phyloP scores from a whole-genome alignment of 2,329 filamentous ascomycete genomes.

The Pseudopithomyces maydicus region DNA sequence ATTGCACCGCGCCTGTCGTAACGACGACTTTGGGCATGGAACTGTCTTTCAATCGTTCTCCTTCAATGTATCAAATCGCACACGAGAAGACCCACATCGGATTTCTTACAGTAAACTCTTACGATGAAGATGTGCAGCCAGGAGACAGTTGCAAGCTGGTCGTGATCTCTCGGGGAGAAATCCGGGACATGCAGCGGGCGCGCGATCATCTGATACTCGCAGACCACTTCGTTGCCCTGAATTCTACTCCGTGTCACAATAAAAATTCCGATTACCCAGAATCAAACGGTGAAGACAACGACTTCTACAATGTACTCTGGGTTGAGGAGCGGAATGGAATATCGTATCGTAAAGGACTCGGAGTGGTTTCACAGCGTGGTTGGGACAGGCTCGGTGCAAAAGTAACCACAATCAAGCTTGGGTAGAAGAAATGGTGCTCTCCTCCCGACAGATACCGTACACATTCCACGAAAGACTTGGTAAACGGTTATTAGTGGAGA shows the following conservation, averaged over 20 bases:
- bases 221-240: neutral
- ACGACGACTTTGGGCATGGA: neutral
- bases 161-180: neutral
- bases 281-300: neutral
- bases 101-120: neutral
- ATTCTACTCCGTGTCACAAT: neutral
- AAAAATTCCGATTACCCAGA: no score
- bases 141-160: neutral
- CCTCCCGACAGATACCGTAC: no score
- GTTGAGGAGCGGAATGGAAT: neutral
- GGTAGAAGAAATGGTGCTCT: neutral
- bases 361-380: neutral
- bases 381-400: neutral
- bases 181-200: neutral
- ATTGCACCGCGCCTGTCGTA: neutral
- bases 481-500: no score
- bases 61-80: neutral
- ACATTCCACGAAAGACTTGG: no score
- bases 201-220: neutral
- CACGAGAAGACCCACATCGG: neutral
- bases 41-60: neutral
- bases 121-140: neutral
- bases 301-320: slow-evolving; percentile 8
- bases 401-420: neutral
- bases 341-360: slow-evolving; percentile 3